Evolutionary conservation across 306 rosid species (phyloP).

Genomic region (Malus fusca): DNA sequence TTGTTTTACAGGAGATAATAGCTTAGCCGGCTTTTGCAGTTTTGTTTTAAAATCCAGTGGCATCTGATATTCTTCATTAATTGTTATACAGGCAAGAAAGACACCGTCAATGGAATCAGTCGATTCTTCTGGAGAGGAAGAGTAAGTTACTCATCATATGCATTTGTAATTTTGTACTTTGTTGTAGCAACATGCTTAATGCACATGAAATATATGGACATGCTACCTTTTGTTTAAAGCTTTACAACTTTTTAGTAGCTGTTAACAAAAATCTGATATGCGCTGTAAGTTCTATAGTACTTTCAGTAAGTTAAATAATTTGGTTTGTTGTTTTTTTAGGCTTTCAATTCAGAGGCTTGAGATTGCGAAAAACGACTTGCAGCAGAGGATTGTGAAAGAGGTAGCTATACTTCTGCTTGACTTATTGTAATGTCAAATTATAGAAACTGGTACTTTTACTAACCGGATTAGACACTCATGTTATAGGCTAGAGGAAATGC

Average conservation of each 20-base stretch:
- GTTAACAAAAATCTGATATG: background rate
- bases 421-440: constrained; percentile 9
- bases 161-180: background rate
- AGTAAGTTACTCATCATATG: constrained; percentile 53
- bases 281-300: background rate
- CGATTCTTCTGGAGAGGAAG: constrained; percentile 98
- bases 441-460: constrained; percentile 3
- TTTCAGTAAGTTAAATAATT: constrained; percentile 3
- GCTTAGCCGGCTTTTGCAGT: background rate
- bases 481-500: constrained; percentile 97
- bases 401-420: constrained; percentile 29
- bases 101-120: constrained; percentile 87
- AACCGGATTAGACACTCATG: constrained; percentile 15
- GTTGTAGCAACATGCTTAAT: background rate
- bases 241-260: background rate
- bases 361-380: constrained; percentile 85
- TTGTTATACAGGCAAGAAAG: constrained; percentile 71
- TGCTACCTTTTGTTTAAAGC: background rate
- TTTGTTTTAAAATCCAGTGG: constrained; percentile 6
- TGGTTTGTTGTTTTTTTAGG: constrained; percentile 36
- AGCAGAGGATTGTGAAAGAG: constrained; percentile 97
- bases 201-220: background rate
- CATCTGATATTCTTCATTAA: constrained; percentile 25
- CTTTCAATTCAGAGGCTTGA: constrained; percentile 97
- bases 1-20: background rate